phyloP scores from a whole-genome alignment of 1,284 basidiomycete species.

The Schizophyllum amplum region DNA sequence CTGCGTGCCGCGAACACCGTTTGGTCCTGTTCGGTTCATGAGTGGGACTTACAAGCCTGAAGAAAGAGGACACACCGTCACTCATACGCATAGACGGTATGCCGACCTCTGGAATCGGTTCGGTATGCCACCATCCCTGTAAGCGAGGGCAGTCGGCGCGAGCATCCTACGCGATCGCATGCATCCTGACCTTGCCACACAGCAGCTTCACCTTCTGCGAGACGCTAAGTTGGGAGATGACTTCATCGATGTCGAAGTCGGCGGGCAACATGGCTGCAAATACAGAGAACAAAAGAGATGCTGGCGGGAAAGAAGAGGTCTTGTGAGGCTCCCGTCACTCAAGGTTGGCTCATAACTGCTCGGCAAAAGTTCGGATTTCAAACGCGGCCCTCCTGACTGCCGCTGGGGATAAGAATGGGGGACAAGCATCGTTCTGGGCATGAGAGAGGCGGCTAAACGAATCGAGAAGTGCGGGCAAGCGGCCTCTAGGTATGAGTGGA shows the following conservation, averaged over 20 bases:
- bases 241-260: conserved; percentile 29
- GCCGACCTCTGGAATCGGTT: conserved; percentile 32
- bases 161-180: neutral
- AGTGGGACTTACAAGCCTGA: neutral
- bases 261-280: conserved; percentile 7
- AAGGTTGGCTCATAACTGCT: neutral
- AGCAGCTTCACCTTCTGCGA: conserved; percentile 37
- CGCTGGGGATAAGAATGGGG: neutral
- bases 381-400: neutral
- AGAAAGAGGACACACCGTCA: conserved; percentile 23
- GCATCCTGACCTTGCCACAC: conserved; percentile 25
- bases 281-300: neutral
- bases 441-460: neutral
- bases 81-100: conserved; percentile 38
- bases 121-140: conserved; percentile 45
- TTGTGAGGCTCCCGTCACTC: neutral
- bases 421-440: neutral
- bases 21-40: conserved; percentile 26
- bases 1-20: conserved; percentile 42
- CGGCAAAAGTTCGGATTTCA: conserved; percentile 1
- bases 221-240: conserved; percentile 28
- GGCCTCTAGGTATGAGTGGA: neutral
- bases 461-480: neutral
- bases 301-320: neutral
- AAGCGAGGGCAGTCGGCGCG: neutral